Evolutionary conservation across 139 green algal species (phyloP).

Genomic region (Desmodesmus armatus): DNA sequence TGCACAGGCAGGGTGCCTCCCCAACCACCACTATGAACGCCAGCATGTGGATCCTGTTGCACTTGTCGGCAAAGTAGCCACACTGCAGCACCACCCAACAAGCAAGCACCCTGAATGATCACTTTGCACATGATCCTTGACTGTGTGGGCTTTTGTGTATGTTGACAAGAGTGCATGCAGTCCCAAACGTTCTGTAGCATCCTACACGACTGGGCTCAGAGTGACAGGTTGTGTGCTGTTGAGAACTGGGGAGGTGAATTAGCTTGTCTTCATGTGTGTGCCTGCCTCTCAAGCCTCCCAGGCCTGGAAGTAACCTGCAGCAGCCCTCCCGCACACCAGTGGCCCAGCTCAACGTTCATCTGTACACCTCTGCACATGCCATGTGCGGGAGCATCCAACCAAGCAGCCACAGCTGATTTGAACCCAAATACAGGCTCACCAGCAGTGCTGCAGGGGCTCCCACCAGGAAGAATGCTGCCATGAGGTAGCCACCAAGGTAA

Average conservation of each 20-base stretch:
- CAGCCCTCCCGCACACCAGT: too few relatives aligned
- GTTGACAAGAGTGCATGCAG: too few relatives aligned
- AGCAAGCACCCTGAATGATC: background rate
- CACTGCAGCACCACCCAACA: constrained; percentile 42
- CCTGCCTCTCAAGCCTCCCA: too few relatives aligned
- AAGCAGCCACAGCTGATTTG: background rate
- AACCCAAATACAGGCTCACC: constrained; percentile 60
- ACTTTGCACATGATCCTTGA: background rate
- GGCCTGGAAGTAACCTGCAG: too few relatives aligned
- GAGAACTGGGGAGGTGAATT: too few relatives aligned
- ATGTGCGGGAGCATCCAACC: background rate
- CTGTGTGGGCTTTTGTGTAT: too few relatives aligned
- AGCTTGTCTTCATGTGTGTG: too few relatives aligned
- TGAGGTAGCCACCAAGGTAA: constrained; percentile 80
- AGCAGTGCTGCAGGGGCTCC: constrained; percentile 83
- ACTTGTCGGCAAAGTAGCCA: constrained; percentile 75
- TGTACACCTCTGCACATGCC: too few relatives aligned
- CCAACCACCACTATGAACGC: constrained; percentile 82
- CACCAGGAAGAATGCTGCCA: constrained; percentile 85
- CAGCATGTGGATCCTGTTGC: constrained; percentile 76
- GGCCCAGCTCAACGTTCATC: too few relatives aligned
- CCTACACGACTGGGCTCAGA: too few relatives aligned
- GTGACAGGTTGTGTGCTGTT: too few relatives aligned
- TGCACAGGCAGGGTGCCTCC: constrained; percentile 80
- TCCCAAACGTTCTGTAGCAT: too few relatives aligned